Percentiles rank a stretch among this genome's conserved stretches.
These are phyloP conservation scores for Arthrobotrys musiformis DNA, from an alignment of 2,329 filamentous ascomycete species.

Conservation along the genomic window DNA sequence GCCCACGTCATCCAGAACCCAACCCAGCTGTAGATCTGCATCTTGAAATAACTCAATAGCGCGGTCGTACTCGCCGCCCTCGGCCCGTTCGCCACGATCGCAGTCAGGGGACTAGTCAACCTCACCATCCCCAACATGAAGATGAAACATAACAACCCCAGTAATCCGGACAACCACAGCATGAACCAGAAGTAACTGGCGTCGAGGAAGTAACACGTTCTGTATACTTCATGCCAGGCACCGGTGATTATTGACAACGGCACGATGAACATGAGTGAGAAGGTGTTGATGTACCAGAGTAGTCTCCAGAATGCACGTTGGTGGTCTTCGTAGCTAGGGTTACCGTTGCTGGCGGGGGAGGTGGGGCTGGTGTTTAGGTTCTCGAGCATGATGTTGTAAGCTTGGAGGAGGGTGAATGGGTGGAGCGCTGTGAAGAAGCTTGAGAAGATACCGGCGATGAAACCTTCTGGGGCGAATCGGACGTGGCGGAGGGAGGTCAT, in stretches of 20 bases:
- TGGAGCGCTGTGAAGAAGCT: constrained; percentile 68
- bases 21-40: constrained; percentile 68
- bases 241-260: constrained; percentile 67
- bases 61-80: constrained; percentile 66
- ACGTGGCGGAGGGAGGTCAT: constrained; percentile 66
- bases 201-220: constrained; percentile 69
- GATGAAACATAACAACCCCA: constrained; percentile 66
- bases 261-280: constrained; percentile 66
- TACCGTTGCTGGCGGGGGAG: constrained; percentile 37
- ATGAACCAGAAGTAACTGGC: constrained; percentile 70
- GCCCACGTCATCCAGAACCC: constrained; percentile 67
- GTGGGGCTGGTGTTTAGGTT: constrained; percentile 64
- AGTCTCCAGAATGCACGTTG: constrained; percentile 67
- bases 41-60: constrained; percentile 65
- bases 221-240: constrained; percentile 66
- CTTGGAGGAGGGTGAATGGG: constrained; percentile 66
- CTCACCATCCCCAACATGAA: constrained; percentile 66
- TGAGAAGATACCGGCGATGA: constrained; percentile 68
- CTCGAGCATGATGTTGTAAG: constrained; percentile 66
- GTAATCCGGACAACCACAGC: constrained; percentile 66
- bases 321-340: constrained; percentile 63
- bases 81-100: constrained; percentile 67
- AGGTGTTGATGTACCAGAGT: constrained; percentile 67
- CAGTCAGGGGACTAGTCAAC: constrained; percentile 67
- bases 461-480: constrained; percentile 67